Evolutionary conservation across 345 rosid species (phyloP).

Genomic region (Adansonia digitata): DNA sequence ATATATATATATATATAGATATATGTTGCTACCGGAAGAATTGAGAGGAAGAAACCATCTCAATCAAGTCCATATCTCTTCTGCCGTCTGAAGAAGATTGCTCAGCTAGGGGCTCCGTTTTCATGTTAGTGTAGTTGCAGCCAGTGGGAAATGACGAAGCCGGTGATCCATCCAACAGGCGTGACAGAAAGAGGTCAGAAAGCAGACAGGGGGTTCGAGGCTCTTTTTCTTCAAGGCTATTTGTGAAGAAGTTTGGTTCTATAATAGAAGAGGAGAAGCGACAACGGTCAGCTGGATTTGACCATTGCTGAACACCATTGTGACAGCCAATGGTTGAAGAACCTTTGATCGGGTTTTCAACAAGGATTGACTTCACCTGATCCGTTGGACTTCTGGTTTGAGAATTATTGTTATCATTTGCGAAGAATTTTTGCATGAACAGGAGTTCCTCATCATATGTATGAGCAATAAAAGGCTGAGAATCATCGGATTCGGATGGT

Average conservation of each 20-base stretch:
- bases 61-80: slow-evolving; percentile 90
- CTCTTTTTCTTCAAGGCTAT: slow-evolving; percentile 15
- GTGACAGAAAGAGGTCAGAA: slow-evolving; percentile 58
- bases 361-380: slow-evolving; percentile 1
- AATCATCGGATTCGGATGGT: slow-evolving; percentile 17
- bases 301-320: neutral
- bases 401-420: slow-evolving; percentile 25
- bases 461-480: slow-evolving; percentile 27
- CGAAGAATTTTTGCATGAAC: slow-evolving; percentile 64
- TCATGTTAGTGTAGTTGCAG: slow-evolving; percentile 8
- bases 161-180: slow-evolving; percentile 50
- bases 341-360: slow-evolving; percentile 10
- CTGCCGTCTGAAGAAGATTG: slow-evolving; percentile 30
- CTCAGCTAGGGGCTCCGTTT: slow-evolving; percentile 16
- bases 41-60: slow-evolving; percentile 68
- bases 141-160: slow-evolving; percentile 20
- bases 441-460: slow-evolving; percentile 61
- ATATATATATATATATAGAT: too few relatives aligned
- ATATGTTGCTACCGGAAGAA: slow-evolving; percentile 26
- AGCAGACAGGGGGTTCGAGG: slow-evolving; percentile 27
- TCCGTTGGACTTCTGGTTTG: neutral
- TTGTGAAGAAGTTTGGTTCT: slow-evolving; percentile 5
- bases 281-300: slow-evolving; percentile 2
- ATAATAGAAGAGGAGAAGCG: slow-evolving; percentile 18
- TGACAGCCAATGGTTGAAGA: slow-evolving; percentile 13